Conservation (phyloP, 805 yeast species). For the Yarrowia sp. region DNA sequence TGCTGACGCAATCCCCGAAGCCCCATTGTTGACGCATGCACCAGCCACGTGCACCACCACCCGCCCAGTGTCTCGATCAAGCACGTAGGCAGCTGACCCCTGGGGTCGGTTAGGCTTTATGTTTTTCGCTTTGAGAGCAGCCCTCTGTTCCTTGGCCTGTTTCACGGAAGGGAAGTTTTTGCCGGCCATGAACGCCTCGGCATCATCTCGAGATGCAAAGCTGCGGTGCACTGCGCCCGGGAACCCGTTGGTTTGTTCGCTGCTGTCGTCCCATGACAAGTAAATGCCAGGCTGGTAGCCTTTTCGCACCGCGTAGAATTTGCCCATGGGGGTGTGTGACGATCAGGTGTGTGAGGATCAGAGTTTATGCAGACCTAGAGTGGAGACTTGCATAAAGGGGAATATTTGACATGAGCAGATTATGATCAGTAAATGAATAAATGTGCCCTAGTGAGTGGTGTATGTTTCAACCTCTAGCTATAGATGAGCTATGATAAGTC, state of each 20-base stretch:
- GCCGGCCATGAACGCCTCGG: not conserved
- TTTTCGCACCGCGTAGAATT: not conserved
- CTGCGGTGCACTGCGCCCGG: not conserved
- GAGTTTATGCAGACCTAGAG: not conserved
- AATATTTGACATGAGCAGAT: no score
- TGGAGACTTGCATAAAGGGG: no score
- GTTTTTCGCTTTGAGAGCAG: no score
- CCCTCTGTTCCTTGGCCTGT: not conserved
- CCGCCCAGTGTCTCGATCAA: not conserved
- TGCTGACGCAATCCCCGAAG: not conserved
- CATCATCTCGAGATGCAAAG: not conserved
- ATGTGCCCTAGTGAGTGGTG: no score
- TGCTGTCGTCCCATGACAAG: not conserved
- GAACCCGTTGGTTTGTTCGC: not conserved
- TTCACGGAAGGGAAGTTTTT: not conserved
- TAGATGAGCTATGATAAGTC: no score
- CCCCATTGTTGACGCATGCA: not conserved
- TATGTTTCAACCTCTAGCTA: no score
- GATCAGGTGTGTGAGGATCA: not conserved
- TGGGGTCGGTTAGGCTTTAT: not conserved
- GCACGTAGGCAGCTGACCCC: not conserved
- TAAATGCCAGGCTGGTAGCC: constrained; percentile 18
- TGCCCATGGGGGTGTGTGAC: not conserved
- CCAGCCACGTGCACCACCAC: not conserved
- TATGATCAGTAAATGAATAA: no score